Conservation (phyloP, 768 basidiomycete species). For the Hygrophorus pudorinus region DNA sequence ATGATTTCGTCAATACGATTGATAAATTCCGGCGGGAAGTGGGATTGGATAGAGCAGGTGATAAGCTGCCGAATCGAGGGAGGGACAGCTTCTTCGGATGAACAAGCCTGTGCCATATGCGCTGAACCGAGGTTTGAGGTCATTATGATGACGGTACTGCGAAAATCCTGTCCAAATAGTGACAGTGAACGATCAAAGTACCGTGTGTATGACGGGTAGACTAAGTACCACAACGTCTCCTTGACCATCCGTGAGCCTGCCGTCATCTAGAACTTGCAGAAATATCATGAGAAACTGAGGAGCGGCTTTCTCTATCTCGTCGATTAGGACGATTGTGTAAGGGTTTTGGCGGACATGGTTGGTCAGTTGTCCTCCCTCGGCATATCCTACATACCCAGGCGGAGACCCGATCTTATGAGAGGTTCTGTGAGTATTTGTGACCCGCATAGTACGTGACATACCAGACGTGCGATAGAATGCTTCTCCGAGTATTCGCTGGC, state of each 20-base stretch:
- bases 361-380: conserved; percentile 83
- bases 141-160: conserved; percentile 90
- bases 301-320: conserved; percentile 88
- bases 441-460: too few species aligned
- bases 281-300: conserved; percentile 47
- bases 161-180: conserved; percentile 55
- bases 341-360: conserved; percentile 91
- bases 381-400: conserved; percentile 88
- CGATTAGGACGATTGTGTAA: conserved; percentile 77
- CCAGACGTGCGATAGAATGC: conserved; percentile 39
- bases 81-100: conserved; percentile 55
- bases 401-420: conserved; percentile 37
- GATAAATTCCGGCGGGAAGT: conserved; percentile 90
- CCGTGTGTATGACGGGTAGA: conserved; percentile 47
- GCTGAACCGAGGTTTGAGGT: conserved; percentile 85
- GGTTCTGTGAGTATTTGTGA: too few species aligned
- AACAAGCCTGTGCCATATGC: conserved; percentile 56
- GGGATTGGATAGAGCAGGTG: conserved; percentile 66
- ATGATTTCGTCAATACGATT: conserved; percentile 85
- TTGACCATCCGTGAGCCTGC: conserved; percentile 85
- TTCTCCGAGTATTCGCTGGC: conserved; percentile 88
- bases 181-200: conserved; percentile 34
- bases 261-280: conserved; percentile 84
- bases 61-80: conserved; percentile 54
- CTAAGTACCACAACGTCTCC: conserved; percentile 50